These are phyloP conservation scores for Tuber brumale DNA, from an alignment of 495 filamentous ascomycete species.

Conservation along the genomic window DNA sequence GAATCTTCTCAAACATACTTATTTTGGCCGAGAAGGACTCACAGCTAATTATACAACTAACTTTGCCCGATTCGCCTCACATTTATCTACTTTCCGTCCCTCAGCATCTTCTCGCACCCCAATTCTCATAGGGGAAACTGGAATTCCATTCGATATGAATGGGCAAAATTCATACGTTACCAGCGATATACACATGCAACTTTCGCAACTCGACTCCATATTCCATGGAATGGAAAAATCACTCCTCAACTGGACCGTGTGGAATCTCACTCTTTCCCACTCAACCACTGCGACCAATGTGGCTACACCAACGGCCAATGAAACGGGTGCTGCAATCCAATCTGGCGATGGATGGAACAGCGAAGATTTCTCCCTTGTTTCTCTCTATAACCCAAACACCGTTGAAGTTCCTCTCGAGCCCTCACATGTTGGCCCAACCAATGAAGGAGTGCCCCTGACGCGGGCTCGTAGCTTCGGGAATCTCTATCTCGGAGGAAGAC, in stretches of 20 bases:
- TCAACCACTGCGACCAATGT: slow-evolving; percentile 20
- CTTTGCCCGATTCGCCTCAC: slow-evolving; percentile 31
- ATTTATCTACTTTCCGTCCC: slow-evolving; percentile 23
- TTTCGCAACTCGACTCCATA: slow-evolving; percentile 36
- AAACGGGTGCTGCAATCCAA: slow-evolving; percentile 47
- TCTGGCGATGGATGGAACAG: slow-evolving; percentile 75
- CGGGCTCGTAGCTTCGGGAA: slow-evolving; percentile 31
- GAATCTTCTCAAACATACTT: slow-evolving; percentile 40
- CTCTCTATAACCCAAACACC: slow-evolving; percentile 47
- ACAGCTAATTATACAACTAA: slow-evolving; percentile 37
- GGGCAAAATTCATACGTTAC: slow-evolving; percentile 64
- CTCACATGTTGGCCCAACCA: slow-evolving; percentile 17
- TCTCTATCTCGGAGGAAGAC: slow-evolving; percentile 35
- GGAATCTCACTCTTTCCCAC: slow-evolving; percentile 36
- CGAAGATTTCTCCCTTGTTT: slow-evolving; percentile 67
- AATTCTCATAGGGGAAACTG: slow-evolving; percentile 57
- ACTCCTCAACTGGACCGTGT: slow-evolving; percentile 39
- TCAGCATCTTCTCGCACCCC: slow-evolving; percentile 27
- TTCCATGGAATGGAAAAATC: slow-evolving; percentile 38
- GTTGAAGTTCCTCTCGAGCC: slow-evolving; percentile 28
- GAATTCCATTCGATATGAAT: slow-evolving; percentile 75
- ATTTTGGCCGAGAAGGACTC: slow-evolving; percentile 37
- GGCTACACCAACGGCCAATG: slow-evolving; percentile 45
- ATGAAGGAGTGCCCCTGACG: slow-evolving; percentile 23
- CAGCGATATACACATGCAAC: slow-evolving; percentile 44